A percentile compares a stretch with the other conserved stretches of the same genome.
Conservation (phyloP, 2,329 filamentous ascomycete species). For the Corinectria fuckeliana region DNA sequence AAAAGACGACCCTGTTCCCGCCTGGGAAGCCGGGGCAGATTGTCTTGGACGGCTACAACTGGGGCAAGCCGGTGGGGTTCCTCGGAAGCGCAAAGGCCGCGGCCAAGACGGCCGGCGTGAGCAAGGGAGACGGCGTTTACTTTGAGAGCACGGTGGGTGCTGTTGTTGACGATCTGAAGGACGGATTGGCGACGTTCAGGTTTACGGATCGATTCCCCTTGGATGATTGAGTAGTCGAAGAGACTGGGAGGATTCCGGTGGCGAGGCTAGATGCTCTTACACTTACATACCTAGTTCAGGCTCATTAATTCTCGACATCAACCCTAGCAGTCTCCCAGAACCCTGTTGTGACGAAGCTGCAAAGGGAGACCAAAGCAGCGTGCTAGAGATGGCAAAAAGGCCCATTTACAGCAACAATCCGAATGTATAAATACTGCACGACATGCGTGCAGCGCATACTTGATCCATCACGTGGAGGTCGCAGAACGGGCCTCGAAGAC, state of each 20-base stretch:
- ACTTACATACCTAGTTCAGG: too few relatives aligned
- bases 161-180: constrained; percentile 56
- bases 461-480: constrained; percentile 28
- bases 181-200: constrained; percentile 68
- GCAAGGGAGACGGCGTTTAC: constrained; percentile 51
- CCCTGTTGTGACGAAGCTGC: background rate
- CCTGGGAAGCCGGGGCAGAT: constrained; percentile 69
- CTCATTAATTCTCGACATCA: background rate
- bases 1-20: constrained; percentile 64
- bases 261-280: background rate
- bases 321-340: background rate
- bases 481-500: constrained; percentile 26
- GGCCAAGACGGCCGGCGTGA: constrained; percentile 53
- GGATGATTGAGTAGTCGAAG: constrained; percentile 46
- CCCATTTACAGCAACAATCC: background rate
- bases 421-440: constrained; percentile 25
- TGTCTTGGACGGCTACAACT: constrained; percentile 66
- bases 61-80: constrained; percentile 72
- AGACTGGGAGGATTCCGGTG: background rate
- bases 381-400: background rate
- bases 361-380: background rate
- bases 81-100: constrained; percentile 54
- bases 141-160: constrained; percentile 40
- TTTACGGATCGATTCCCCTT: constrained; percentile 69
- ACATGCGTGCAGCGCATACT: constrained; percentile 31